These are phyloP conservation scores for Trichosanthes cucumerina DNA, from an alignment of 306 rosid species.

Conservation along the genomic window DNA sequence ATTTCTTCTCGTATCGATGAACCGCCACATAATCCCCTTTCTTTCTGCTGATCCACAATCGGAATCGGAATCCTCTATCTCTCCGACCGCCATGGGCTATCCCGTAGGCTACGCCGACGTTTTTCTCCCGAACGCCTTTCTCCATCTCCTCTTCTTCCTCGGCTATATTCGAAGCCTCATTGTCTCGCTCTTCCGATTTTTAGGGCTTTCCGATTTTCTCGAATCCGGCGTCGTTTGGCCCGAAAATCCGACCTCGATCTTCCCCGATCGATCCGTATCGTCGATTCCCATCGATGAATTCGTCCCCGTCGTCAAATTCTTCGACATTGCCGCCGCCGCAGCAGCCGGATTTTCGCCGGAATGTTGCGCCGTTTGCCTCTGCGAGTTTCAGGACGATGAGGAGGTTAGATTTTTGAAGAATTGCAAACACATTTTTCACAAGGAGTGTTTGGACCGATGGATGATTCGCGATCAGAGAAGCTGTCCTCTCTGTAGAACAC, in stretches of 20 bases:
- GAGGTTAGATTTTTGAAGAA: slow-evolving; percentile 7
- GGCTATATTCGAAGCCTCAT: slow-evolving; percentile 1
- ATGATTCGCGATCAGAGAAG: slow-evolving; percentile 11
- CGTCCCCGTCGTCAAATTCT: slow-evolving; percentile 5
- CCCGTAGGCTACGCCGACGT: slow-evolving; percentile 11
- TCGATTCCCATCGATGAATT: not conserved
- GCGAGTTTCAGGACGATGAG: slow-evolving; percentile 7
- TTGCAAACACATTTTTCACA: slow-evolving; percentile 11
- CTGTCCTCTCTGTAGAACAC: slow-evolving; percentile 13
- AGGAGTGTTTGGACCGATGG: slow-evolving; percentile 13
- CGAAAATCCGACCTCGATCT: not conserved
- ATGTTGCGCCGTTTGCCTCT: slow-evolving; percentile 15
- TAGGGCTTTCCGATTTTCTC: slow-evolving; percentile 14
- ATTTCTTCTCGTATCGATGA: not conserved
- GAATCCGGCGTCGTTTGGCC: not conserved
- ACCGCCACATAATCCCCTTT: slow-evolving; percentile 3
- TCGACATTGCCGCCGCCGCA: not conserved
- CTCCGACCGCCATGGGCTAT: slow-evolving; percentile 9
- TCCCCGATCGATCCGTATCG: not conserved
- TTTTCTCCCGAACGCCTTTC: not conserved
- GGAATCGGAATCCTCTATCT: not conserved
- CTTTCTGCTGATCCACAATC: not conserved
- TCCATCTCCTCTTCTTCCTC: not conserved
- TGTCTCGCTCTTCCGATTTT: not conserved
- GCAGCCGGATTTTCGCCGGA: not conserved